phyloP scores from a whole-genome alignment of 305 asterid species.

The Fraxinus baroniana region DNA sequence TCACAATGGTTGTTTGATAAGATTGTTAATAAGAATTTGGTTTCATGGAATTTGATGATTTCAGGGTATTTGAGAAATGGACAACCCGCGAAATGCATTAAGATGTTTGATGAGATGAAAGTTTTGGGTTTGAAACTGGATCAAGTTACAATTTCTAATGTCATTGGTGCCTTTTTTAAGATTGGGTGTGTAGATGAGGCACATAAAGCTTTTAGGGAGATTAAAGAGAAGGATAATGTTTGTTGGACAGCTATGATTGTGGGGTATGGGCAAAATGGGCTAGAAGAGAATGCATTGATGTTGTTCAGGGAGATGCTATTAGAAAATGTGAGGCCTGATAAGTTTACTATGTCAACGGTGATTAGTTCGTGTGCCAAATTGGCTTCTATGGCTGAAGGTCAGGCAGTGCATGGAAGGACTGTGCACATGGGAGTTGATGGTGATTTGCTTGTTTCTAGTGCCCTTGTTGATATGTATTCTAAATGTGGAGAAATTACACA shows the following conservation, averaged over 20 bases:
- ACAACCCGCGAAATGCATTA: conserved; percentile 17
- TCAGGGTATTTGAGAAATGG: conserved; percentile 7
- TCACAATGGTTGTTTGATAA: conserved; percentile 12
- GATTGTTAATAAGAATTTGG: neutral
- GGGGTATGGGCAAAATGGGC: conserved; percentile 15
- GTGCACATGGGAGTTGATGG: conserved; percentile 15
- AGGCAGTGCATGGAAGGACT: conserved; percentile 9
- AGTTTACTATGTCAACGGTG: conserved; percentile 13
- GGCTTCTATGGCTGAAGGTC: conserved; percentile 4
- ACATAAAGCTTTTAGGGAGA: neutral
- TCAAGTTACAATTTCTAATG: conserved; percentile 21
- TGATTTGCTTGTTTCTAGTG: conserved; percentile 24
- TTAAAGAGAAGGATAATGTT: conserved; percentile 17
- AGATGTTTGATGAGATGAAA: conserved; percentile 13
- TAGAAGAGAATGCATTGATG: conserved; percentile 19
- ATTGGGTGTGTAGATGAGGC: conserved; percentile 19
- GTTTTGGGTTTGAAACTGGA: conserved; percentile 3
- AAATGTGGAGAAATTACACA: conserved; percentile 22
- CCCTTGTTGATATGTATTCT: conserved; percentile 23
- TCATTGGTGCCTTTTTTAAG: conserved; percentile 17
- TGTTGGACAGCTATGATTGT: conserved; percentile 24
- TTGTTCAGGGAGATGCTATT: conserved; percentile 17
- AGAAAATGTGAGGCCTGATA: conserved; percentile 17
- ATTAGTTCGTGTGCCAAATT: conserved; percentile 22
- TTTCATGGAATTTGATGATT: conserved; percentile 20